phyloP scores from a whole-genome alignment of 2,329 filamentous ascomycete species.

The Tympanopsis confertula region DNA sequence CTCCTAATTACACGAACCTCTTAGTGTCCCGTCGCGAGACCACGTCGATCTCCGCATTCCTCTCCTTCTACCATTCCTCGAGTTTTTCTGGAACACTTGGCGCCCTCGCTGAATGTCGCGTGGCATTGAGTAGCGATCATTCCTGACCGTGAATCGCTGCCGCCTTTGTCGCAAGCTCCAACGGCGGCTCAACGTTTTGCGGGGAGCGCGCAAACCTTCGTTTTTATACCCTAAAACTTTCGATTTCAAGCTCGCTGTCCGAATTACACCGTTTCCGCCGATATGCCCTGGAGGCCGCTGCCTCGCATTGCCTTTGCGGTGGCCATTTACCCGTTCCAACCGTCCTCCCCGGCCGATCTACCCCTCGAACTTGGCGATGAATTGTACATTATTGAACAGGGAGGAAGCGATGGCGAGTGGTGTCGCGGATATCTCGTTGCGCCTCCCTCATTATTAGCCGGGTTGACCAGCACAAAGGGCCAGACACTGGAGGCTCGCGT shows the following conservation, averaged over 20 bases:
- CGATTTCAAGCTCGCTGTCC: background rate
- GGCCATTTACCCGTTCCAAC: conserved; percentile 85
- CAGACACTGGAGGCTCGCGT: conserved; percentile 91
- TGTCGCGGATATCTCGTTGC: conserved; percentile 90
- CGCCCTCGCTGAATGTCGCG: too few relatives aligned
- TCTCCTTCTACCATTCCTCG: too few relatives aligned
- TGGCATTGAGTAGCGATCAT: too few relatives aligned
- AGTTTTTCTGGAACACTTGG: too few relatives aligned
- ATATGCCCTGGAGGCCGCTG: conserved; percentile 94
- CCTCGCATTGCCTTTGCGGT: conserved; percentile 96
- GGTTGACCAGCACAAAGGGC: conserved; percentile 79
- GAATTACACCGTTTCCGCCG: conserved; percentile 4
- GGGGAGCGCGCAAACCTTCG: too few relatives aligned
- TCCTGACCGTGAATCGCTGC: too few relatives aligned
- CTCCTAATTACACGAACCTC: too few relatives aligned
- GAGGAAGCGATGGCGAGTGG: conserved; percentile 73
- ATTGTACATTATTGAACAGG: conserved; percentile 96
- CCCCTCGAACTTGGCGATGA: conserved; percentile 97
- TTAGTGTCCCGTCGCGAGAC: too few relatives aligned
- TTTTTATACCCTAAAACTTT: too few relatives aligned
- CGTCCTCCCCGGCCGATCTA: conserved; percentile 76
- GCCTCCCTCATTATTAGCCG: conserved; percentile 82
- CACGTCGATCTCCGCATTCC: too few relatives aligned
- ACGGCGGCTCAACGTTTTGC: too few relatives aligned
- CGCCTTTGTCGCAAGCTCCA: too few relatives aligned